Percentiles rank a stretch among this genome's conserved stretches.
Evolutionary conservation across 2,329 filamentous ascomycete genomes (phyloP).

Genomic region (Exophiala sp.): DNA sequence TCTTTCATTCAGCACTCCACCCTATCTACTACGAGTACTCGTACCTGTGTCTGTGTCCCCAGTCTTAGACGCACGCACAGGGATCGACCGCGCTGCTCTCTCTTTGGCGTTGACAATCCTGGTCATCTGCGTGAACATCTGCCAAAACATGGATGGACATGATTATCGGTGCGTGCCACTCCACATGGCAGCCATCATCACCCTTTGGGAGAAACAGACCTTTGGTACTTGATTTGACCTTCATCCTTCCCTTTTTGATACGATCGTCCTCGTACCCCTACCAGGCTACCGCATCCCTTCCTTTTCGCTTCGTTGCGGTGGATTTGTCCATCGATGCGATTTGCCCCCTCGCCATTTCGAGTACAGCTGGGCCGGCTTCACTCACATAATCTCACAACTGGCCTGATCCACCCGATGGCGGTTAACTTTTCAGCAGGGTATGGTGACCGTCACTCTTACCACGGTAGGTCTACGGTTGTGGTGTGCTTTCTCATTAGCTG

Average conservation of each 20-base stretch:
- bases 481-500: neutral
- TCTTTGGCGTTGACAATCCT: neutral
- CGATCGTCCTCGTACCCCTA: too few relatives aligned
- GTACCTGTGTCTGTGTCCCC: neutral
- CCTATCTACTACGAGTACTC: neutral
- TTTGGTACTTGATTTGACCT: too few relatives aligned
- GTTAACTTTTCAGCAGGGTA: neutral
- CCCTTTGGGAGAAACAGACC: too few relatives aligned
- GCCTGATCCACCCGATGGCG: neutral
- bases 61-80: neutral
- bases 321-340: neutral
- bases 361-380: neutral
- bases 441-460: neutral
- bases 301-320: too few relatives aligned
- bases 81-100: neutral
- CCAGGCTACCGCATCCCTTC: too few relatives aligned
- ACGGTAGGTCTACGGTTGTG: neutral
- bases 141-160: neutral
- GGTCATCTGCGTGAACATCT: neutral
- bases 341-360: neutral
- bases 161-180: neutral
- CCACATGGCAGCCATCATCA: constrained; percentile 2
- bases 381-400: neutral
- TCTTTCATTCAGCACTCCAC: neutral
- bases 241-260: too few relatives aligned